Conservation (phyloP, 176 grass and related monocot species). For the Ananas comosus region DNA sequence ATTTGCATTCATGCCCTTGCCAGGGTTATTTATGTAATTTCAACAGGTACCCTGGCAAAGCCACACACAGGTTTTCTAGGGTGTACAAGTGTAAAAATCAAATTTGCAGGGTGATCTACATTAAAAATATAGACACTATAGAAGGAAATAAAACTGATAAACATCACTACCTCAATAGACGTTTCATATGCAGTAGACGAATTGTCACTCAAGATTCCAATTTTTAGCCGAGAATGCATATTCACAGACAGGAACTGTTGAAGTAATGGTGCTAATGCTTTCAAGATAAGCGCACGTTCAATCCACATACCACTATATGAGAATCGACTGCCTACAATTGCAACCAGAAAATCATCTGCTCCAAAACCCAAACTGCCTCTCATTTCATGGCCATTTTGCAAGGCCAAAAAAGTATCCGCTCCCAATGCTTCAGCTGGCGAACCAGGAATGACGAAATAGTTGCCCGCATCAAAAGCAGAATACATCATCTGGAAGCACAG, state of each 20-base stretch:
- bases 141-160: conserved; percentile 1
- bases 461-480: conserved; percentile 89
- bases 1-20: no score
- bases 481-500: conserved; percentile 79
- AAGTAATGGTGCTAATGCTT: conserved; percentile 59
- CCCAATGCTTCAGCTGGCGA: conserved; percentile 55
- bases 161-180: conserved; percentile 54
- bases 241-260: conserved; percentile 48
- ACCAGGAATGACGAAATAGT: conserved; percentile 89
- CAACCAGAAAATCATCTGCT: conserved; percentile 66
- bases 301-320: conserved; percentile 64
- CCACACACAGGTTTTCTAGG: no score
- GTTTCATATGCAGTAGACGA: conserved; percentile 42
- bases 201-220: conserved; percentile 53
- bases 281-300: conserved; percentile 73
- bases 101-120: no score
- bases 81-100: no score
- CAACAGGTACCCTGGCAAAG: no score
- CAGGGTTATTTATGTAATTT: no score
- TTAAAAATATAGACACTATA: neutral
- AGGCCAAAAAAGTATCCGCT: conserved; percentile 33
- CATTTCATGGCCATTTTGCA: conserved; percentile 22
- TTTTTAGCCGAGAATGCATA: conserved; percentile 49
- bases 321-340: conserved; percentile 73
- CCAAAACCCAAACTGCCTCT: conserved; percentile 40